phyloP scores from a whole-genome alignment of 116 monocot genomes.

The Dioscorea cayenensis region DNA sequence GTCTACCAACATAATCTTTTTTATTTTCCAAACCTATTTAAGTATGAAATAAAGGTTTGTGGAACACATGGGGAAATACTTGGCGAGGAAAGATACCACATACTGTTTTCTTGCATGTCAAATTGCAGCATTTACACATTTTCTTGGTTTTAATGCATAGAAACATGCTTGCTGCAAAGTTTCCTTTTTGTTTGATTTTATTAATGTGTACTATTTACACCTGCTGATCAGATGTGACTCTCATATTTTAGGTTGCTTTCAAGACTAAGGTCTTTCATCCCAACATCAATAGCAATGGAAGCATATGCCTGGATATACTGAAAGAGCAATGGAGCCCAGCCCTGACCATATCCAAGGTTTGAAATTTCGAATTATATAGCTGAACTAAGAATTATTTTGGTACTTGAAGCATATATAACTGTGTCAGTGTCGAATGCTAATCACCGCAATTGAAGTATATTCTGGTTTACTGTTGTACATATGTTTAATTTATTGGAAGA shows the following conservation, averaged over 20 bases:
- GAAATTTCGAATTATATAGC: not conserved
- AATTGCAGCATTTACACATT: not conserved
- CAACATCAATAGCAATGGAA: slow-evolving; percentile 1
- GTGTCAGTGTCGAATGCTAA: not conserved
- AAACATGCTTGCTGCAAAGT: not conserved
- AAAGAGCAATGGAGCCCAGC: slow-evolving; percentile 1
- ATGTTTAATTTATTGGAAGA: no score
- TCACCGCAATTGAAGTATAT: no score
- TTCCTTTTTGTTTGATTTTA: not conserved
- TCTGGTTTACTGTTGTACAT: no score
- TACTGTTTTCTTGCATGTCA: not conserved
- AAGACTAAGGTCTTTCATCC: not conserved
- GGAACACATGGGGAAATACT: not conserved
- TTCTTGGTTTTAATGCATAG: no score
- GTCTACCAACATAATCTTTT: no score
- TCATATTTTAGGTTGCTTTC: slow-evolving; percentile 1
- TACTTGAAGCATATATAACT: not conserved
- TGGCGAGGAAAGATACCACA: not conserved
- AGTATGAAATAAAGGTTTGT: no score
- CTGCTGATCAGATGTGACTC: not conserved
- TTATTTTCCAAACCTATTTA: no score
- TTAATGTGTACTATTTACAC: not conserved
- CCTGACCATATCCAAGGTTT: slow-evolving; percentile 1
- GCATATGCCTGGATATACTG: not conserved
- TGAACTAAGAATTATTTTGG: not conserved